These are phyloP conservation scores for Physaria fendleri DNA, from an alignment of 345 rosid species.

Conservation along the genomic window DNA sequence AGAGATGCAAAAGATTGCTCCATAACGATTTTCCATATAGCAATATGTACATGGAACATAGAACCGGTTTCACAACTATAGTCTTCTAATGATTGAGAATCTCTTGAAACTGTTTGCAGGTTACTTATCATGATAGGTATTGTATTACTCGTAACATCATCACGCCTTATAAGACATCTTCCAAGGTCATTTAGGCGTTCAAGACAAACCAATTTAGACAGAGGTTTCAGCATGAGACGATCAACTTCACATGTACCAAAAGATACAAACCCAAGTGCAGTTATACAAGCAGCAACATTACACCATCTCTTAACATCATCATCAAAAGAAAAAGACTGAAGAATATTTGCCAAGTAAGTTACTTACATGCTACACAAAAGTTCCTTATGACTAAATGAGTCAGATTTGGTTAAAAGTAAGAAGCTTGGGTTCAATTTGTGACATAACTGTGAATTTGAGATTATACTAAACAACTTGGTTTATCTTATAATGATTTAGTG, in stretches of 20 bases:
- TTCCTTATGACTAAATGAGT: background rate
- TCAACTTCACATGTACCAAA: constrained; percentile 36
- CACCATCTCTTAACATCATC: constrained; percentile 65
- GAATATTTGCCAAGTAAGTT: background rate
- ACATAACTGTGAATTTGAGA: background rate
- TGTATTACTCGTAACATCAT: constrained; percentile 65
- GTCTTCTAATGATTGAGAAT: background rate
- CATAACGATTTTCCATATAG: background rate
- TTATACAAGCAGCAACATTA: constrained; percentile 70
- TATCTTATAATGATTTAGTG: too few species aligned
- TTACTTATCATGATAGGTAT: constrained; percentile 66
- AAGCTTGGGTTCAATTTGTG: constrained; percentile 4
- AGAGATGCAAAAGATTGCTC: background rate
- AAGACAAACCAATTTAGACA: constrained; percentile 28
- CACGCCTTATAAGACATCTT: constrained; percentile 52
- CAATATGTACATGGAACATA: too few species aligned
- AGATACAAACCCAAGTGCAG: constrained; percentile 69
- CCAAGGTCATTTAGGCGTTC: constrained; percentile 37
- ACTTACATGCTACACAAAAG: background rate
- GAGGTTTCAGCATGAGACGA: constrained; percentile 41
- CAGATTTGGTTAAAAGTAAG: background rate
- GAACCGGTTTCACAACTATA: too few species aligned
- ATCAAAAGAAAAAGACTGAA: constrained; percentile 57
- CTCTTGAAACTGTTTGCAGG: constrained; percentile 40
- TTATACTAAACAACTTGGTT: constrained; percentile 4